These are phyloP conservation scores for Coemansia sp. DNA, from an alignment of 192 early-diverging fungal genomes.

Conservation along the genomic window DNA sequence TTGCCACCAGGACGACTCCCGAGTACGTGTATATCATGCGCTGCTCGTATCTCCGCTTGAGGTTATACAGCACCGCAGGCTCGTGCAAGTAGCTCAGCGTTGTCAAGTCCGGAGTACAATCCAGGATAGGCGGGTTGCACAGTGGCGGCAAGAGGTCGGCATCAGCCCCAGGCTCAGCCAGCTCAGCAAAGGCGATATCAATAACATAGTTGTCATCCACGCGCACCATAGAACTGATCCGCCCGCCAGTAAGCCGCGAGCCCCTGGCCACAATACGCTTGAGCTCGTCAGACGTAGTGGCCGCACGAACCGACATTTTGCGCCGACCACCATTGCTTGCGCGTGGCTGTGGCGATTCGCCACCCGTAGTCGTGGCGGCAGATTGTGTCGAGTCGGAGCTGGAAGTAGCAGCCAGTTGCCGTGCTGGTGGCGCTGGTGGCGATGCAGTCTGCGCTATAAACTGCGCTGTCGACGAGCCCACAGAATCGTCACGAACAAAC, in stretches of 20 bases:
- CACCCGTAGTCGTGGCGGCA: background rate
- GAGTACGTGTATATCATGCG: slow-evolving; percentile 98
- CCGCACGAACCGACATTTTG: slow-evolving; percentile 23
- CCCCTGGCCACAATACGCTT: slow-evolving; percentile 36
- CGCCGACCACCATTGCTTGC: background rate
- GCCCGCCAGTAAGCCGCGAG: slow-evolving; percentile 49
- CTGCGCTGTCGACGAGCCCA: slow-evolving; percentile 32
- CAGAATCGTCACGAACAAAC: slow-evolving; percentile 41
- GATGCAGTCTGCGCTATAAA: slow-evolving; percentile 37
- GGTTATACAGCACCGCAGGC: slow-evolving; percentile 90
- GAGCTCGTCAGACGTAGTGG: slow-evolving; percentile 36
- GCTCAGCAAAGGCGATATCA: slow-evolving; percentile 44
- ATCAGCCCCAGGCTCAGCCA: slow-evolving; percentile 43
- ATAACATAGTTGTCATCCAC: slow-evolving; percentile 35
- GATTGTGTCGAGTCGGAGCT: slow-evolving; percentile 5
- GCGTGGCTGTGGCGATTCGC: background rate
- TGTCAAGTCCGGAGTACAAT: slow-evolving; percentile 86
- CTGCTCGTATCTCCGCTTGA: slow-evolving; percentile 85
- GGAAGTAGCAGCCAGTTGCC: slow-evolving; percentile 1
- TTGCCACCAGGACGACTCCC: slow-evolving; percentile 96
- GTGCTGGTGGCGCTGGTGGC: slow-evolving; percentile 10
- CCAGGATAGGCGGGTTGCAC: slow-evolving; percentile 88
- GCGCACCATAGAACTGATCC: slow-evolving; percentile 36
- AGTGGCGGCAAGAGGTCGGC: slow-evolving; percentile 73
- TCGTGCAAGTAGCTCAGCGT: slow-evolving; percentile 93